These are phyloP conservation scores for Phaseolus lunatus DNA, from an alignment of 306 rosid species.

Conservation along the genomic window DNA sequence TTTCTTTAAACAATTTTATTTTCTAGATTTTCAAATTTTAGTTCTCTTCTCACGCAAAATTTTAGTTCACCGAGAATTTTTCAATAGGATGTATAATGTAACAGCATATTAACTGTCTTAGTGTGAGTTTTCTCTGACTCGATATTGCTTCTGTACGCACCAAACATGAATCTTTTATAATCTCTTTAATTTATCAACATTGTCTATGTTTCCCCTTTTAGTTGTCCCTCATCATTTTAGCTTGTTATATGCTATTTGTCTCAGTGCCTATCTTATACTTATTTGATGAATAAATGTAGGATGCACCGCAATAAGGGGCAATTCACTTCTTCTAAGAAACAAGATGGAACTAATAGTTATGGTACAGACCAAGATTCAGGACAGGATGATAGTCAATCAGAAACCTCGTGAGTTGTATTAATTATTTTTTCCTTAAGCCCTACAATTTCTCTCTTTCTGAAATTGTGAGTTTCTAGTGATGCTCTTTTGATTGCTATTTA, in stretches of 20 bases:
- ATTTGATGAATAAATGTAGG: slow-evolving; percentile 56
- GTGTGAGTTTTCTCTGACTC: slow-evolving; percentile 15
- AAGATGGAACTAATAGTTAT: slow-evolving; percentile 73
- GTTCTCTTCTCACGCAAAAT: neutral
- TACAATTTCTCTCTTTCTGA: slow-evolving; percentile 13
- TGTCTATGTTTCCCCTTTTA: neutral
- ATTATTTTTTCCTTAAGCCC: neutral
- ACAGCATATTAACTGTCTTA: neutral
- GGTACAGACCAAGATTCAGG: slow-evolving; percentile 71
- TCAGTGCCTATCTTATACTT: slow-evolving; percentile 36
- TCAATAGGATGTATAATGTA: neutral
- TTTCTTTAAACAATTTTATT: slow-evolving; percentile 11
- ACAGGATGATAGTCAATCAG: slow-evolving; percentile 72
- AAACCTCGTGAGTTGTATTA: slow-evolving; percentile 72
- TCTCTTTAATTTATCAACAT: slow-evolving; percentile 9
- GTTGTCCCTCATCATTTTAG: slow-evolving; percentile 31
- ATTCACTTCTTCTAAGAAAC: slow-evolving; percentile 81
- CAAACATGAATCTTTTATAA: slow-evolving; percentile 2
- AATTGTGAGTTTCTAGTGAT: slow-evolving; percentile 12
- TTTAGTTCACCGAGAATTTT: neutral
- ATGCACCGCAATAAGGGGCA: slow-evolving; percentile 99
- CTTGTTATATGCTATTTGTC: neutral
- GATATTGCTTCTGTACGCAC: slow-evolving; percentile 4
- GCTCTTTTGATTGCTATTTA: slow-evolving; percentile 3
- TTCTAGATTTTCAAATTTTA: slow-evolving; percentile 9